Evolutionary conservation across 495 filamentous ascomycete species (phyloP).

Genomic region (Penicillium odoratum): DNA sequence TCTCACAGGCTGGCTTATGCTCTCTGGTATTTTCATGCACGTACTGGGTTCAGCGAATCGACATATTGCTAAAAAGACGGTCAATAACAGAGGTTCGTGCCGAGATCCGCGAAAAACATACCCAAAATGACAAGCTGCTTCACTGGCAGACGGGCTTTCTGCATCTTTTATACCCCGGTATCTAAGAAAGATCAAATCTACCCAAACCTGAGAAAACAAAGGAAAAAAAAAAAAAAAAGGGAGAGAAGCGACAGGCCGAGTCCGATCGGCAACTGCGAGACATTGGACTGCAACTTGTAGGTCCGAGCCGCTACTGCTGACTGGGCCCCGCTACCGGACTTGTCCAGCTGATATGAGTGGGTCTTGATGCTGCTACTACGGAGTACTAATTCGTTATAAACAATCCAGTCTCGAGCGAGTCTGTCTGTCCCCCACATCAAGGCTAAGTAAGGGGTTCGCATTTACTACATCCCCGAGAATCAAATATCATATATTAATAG

Average conservation of each 20-base stretch:
- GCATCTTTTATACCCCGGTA: conserved; percentile 1
- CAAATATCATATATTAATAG: background rate
- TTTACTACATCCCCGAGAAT: background rate
- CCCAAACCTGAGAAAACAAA: conserved; percentile 7
- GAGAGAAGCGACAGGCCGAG: conserved; percentile 8
- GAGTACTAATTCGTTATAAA: too few relatives aligned
- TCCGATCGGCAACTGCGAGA: conserved; percentile 5
- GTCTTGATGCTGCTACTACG: too few relatives aligned
- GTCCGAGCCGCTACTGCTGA: too few relatives aligned
- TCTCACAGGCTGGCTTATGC: background rate
- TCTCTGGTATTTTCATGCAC: conserved; percentile 6
- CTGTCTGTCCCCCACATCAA: too few relatives aligned
- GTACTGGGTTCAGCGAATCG: conserved; percentile 80
- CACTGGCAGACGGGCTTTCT: conserved; percentile 43
- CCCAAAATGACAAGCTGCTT: conserved; percentile 62
- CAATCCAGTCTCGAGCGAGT: too few relatives aligned
- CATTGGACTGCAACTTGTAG: too few relatives aligned
- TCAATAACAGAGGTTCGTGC: conserved; percentile 5
- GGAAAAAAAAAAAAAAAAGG: conserved; percentile 4
- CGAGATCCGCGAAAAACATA: conserved; percentile 39
- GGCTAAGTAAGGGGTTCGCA: background rate
- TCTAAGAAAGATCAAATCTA: conserved; percentile 2
- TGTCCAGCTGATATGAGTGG: too few relatives aligned
- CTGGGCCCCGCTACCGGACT: too few relatives aligned
- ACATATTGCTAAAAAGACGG: conserved; percentile 48